phyloP scores from a whole-genome alignment of 257 asterid species.

The Ilex aquifolium region DNA sequence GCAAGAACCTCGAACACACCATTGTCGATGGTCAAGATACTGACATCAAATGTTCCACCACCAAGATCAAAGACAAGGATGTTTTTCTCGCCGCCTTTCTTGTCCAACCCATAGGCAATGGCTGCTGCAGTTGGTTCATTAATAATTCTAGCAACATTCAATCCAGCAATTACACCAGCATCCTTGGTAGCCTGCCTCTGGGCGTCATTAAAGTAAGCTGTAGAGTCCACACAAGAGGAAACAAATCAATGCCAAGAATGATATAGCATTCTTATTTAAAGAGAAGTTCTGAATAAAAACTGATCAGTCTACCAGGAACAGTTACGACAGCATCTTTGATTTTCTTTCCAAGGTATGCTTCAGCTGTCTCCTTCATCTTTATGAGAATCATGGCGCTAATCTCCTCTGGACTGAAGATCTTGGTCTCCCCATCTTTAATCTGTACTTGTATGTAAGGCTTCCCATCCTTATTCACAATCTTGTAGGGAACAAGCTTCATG shows the following conservation, averaged over 20 bases:
- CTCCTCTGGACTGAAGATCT: slow-evolving; percentile 15
- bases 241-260: background rate
- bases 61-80: slow-evolving; percentile 15
- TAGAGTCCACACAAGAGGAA: background rate
- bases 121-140: slow-evolving; percentile 12
- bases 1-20: slow-evolving; percentile 10
- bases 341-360: slow-evolving; percentile 14
- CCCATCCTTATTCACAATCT: slow-evolving; percentile 14
- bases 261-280: no score
- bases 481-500: slow-evolving; percentile 7
- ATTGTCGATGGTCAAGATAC: slow-evolving; percentile 6
- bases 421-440: slow-evolving; percentile 11
- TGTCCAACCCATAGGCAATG: slow-evolving; percentile 10
- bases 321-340: slow-evolving; percentile 11
- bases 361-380: slow-evolving; percentile 15
- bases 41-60: slow-evolving; percentile 11
- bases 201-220: slow-evolving; percentile 12
- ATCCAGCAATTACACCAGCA: slow-evolving; percentile 8
- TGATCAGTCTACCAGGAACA: slow-evolving; percentile 6
- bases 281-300: background rate
- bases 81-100: slow-evolving; percentile 8
- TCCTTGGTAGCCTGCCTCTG: slow-evolving; percentile 14
- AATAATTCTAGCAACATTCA: slow-evolving; percentile 5
- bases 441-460: slow-evolving; percentile 13
- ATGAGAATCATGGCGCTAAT: slow-evolving; percentile 8